Evolutionary conservation across 1,139 yeast genomes (phyloP).

Genomic region (Blastobotrys serpentis): DNA sequence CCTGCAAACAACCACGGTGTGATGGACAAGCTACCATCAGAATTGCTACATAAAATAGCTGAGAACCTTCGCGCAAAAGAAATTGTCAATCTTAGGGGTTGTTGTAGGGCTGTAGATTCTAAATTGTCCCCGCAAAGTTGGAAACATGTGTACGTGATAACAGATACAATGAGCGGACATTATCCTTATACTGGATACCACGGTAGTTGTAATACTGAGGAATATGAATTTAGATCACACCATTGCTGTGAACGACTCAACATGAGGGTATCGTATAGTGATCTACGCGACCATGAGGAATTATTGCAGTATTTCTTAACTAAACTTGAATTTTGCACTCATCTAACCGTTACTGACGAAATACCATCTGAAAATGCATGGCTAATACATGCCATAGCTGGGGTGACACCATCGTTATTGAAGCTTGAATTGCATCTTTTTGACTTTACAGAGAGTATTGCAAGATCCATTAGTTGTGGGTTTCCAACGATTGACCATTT

Average conservation of each 20-base stretch:
- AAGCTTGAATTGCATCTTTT: neutral
- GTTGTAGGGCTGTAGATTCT: neutral
- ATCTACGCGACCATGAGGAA: neutral
- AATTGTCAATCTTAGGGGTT: neutral
- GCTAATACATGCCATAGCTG: neutral
- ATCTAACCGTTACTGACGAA: neutral
- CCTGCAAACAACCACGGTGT: too few relatives aligned
- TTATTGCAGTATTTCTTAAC: neutral
- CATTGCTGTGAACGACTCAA: neutral
- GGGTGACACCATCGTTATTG: neutral
- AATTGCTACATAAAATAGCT: neutral
- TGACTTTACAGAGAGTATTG: neutral
- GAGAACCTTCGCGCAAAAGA: neutral
- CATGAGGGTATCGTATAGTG: neutral
- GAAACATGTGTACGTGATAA: neutral
- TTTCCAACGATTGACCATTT: neutral
- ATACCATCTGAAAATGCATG: neutral
- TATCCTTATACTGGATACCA: neutral
- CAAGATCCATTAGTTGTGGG: neutral
- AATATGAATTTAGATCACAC: neutral
- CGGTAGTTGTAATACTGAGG: neutral
- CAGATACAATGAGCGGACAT: neutral
- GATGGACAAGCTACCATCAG: conserved; percentile 2
- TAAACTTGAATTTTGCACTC: neutral
- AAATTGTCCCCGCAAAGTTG: neutral